These are phyloP conservation scores for Colletotrichum destructivum DNA, from an alignment of 2,329 filamentous ascomycete genomes.

Conservation along the genomic window DNA sequence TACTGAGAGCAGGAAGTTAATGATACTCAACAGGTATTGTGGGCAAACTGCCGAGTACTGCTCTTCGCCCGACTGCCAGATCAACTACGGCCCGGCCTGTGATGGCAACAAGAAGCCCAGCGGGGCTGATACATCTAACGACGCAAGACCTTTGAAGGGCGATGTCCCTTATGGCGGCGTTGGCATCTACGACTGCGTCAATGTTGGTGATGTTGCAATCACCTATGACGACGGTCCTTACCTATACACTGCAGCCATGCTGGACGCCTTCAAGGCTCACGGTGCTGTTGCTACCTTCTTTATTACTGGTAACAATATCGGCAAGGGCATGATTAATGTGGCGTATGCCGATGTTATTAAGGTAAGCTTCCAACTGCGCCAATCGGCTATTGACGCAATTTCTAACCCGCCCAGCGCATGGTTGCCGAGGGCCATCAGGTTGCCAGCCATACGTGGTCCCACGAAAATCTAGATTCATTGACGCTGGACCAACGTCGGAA, in stretches of 20 bases:
- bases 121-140: constrained; percentile 45
- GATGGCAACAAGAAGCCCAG: constrained; percentile 50
- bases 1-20: background rate
- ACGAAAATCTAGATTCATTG: constrained; percentile 57
- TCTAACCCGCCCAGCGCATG: constrained; percentile 55
- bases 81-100: constrained; percentile 48
- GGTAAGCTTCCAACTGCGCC: background rate
- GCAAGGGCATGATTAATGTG: constrained; percentile 53
- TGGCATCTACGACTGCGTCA: constrained; percentile 52
- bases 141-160: constrained; percentile 47
- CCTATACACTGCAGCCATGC: constrained; percentile 51
- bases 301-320: constrained; percentile 51
- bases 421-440: constrained; percentile 62
- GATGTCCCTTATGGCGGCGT: constrained; percentile 49
- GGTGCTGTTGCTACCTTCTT: constrained; percentile 55
- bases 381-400: no score
- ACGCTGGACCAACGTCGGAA: constrained; percentile 50
- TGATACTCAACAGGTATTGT: constrained; percentile 42
- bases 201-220: constrained; percentile 52
- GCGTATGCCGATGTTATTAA: constrained; percentile 52
- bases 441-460: constrained; percentile 64
- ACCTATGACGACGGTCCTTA: constrained; percentile 57
- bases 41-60: constrained; percentile 49
- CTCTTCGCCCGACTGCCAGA: constrained; percentile 48
- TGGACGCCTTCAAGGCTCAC: constrained; percentile 53